These are phyloP conservation scores for Juglanconis sp. DNA, from an alignment of 2,329 filamentous ascomycete genomes.

Conservation along the genomic window DNA sequence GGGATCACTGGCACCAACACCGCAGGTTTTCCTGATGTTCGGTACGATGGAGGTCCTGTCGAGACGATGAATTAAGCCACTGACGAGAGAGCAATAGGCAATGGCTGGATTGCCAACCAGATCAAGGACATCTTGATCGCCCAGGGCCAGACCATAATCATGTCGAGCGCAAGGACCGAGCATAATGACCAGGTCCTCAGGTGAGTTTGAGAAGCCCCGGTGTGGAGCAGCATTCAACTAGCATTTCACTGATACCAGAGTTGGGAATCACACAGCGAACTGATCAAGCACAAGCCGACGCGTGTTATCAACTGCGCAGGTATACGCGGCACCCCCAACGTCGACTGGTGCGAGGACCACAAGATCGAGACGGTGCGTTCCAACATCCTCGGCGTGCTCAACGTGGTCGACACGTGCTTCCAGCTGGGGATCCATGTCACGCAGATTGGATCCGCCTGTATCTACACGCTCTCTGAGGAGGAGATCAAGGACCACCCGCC, in stretches of 20 bases:
- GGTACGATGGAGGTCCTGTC: not conserved
- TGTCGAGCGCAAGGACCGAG: not conserved
- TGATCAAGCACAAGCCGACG: not conserved
- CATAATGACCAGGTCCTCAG: not conserved
- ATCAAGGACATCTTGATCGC: not conserved
- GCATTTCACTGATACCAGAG: too few relatives aligned
- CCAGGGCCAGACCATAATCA: not conserved
- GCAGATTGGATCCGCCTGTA: slow-evolving; percentile 17
- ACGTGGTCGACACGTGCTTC: slow-evolving; percentile 14
- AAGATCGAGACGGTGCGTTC: slow-evolving; percentile 16
- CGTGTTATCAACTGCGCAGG: slow-evolving; percentile 19
- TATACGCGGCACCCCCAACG: slow-evolving; percentile 12
- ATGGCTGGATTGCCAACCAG: slow-evolving; percentile 1
- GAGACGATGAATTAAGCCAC: not conserved
- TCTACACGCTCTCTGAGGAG: slow-evolving; percentile 6
- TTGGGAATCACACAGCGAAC: slow-evolving; percentile 1
- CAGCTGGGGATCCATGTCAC: slow-evolving; percentile 17
- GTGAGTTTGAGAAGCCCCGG: not conserved
- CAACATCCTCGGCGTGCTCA: slow-evolving; percentile 15
- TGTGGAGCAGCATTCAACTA: too few relatives aligned
- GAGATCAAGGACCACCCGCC: not conserved
- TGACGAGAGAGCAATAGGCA: not conserved
- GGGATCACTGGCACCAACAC: too few relatives aligned
- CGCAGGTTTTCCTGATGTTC: not conserved
- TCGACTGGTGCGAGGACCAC: slow-evolving; percentile 19